Evolutionary conservation across 2,329 filamentous ascomycete species (phyloP).

Genomic region (Paecilomyces dactylethromorphus): DNA sequence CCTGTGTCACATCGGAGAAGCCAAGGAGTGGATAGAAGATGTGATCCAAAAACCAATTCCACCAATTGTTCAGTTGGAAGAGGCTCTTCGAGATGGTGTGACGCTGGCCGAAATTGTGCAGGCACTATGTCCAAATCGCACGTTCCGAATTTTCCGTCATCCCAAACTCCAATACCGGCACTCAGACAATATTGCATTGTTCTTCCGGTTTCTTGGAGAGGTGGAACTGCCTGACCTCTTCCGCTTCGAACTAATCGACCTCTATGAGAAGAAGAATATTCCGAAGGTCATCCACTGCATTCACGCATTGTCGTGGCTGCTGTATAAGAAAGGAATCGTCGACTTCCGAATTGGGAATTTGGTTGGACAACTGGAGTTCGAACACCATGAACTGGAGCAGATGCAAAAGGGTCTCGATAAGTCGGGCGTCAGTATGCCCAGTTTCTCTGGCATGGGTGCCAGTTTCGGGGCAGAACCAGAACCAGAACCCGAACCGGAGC

Average conservation of each 20-base stretch:
- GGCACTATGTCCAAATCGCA: slow-evolving; percentile 70
- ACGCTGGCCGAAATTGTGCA: slow-evolving; percentile 92
- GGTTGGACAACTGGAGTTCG: slow-evolving; percentile 92
- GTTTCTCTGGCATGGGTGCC: slow-evolving; percentile 94
- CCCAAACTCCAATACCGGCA: slow-evolving; percentile 86
- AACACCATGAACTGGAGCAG: slow-evolving; percentile 93
- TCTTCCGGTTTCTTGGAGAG: slow-evolving; percentile 89
- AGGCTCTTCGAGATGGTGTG: slow-evolving; percentile 85
- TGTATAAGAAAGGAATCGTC: slow-evolving; percentile 90
- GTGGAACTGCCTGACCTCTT: slow-evolving; percentile 92
- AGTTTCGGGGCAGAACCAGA: slow-evolving; percentile 84
- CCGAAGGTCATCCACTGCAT: slow-evolving; percentile 99
- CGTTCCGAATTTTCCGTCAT: slow-evolving; percentile 76
- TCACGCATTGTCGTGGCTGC: slow-evolving; percentile 92
- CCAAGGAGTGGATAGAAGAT: slow-evolving; percentile 98
- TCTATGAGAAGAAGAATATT: slow-evolving; percentile 99
- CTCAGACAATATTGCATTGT: slow-evolving; percentile 95
- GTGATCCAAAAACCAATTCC: slow-evolving; percentile 79
- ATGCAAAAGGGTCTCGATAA: slow-evolving; percentile 97
- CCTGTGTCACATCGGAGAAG: slow-evolving; percentile 96
- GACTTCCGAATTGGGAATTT: slow-evolving; percentile 95
- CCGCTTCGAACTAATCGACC: slow-evolving; percentile 90
- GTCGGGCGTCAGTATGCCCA: slow-evolving; percentile 90
- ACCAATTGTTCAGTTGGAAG: slow-evolving; percentile 87
- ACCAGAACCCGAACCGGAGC: slow-evolving; percentile 64